Evolutionary conservation across 2,329 filamentous ascomycete genomes (phyloP).

Genomic region (Paecilomyces fulvus): DNA sequence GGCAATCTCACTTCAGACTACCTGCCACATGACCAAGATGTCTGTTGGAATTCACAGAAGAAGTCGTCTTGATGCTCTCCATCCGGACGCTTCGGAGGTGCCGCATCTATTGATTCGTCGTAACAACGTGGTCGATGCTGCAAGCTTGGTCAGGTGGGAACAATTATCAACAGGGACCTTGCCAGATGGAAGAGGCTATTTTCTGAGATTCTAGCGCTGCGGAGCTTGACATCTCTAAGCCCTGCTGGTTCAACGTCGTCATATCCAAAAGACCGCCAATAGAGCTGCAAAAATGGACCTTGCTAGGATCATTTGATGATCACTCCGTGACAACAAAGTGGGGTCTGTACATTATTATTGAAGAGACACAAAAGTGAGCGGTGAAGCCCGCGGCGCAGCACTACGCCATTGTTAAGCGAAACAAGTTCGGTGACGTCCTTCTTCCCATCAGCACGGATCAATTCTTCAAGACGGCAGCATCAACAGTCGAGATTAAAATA

Average conservation of each 20-base stretch:
- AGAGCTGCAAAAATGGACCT: neutral
- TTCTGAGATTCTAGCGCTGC: neutral
- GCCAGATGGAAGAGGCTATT: conserved; percentile 6
- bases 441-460: neutral
- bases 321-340: conserved; percentile 1
- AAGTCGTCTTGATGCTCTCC: conserved; percentile 22
- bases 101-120: neutral
- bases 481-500: neutral
- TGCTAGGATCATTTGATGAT: neutral
- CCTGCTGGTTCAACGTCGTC: neutral
- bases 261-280: neutral
- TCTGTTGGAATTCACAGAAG: neutral
- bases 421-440: neutral
- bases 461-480: neutral
- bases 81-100: conserved; percentile 26
- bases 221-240: neutral
- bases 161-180: conserved; percentile 13
- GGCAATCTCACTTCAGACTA: conserved; percentile 2
- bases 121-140: neutral
- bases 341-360: neutral
- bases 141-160: neutral
- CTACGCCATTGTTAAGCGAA: neutral
- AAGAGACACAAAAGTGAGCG: conserved; percentile 5
- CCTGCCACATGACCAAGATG: neutral
- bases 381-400: conserved; percentile 3